A percentile compares a stretch with the other conserved stretches of the same genome.
Evolutionary conservation across 202 grass and related monocot species (phyloP).

Genomic region (Carex sylvatica): DNA sequence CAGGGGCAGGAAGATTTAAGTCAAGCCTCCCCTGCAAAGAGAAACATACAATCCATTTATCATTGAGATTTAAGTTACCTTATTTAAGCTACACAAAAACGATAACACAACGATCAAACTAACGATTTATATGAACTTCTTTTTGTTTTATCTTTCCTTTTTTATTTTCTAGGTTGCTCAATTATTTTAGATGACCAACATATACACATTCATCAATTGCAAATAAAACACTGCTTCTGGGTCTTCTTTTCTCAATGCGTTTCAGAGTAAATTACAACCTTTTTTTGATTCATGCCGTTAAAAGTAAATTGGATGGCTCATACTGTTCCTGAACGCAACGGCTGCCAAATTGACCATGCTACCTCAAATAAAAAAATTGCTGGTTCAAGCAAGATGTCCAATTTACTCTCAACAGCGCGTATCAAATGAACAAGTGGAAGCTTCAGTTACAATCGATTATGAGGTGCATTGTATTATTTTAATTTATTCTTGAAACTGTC

Average conservation of each 20-base stretch:
- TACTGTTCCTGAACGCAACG: neutral
- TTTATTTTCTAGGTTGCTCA: neutral
- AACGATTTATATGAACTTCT: neutral
- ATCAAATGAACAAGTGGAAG: neutral
- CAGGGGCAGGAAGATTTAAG: constrained; percentile 57
- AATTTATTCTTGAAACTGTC: neutral
- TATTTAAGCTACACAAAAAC: neutral
- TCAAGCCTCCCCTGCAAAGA: constrained; percentile 38
- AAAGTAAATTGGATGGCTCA: neutral
- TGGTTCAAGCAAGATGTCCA: neutral
- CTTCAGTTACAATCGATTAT: neutral
- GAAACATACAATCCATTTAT: neutral
- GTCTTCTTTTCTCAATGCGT: neutral
- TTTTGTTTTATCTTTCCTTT: neutral
- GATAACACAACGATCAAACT: neutral
- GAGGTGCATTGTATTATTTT: neutral
- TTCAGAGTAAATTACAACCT: neutral
- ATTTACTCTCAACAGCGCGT: neutral
- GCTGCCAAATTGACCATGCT: neutral
- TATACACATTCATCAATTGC: neutral
- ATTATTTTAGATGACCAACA: neutral
- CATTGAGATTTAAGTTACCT: neutral
- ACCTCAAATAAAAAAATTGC: neutral
- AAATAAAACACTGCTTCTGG: neutral
- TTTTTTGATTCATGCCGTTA: neutral